Evolutionary conservation across 257 asterid species (phyloP), one percentile per base, ranked within the genome.

Genomic region (Sherardia arvensis): DNA sequence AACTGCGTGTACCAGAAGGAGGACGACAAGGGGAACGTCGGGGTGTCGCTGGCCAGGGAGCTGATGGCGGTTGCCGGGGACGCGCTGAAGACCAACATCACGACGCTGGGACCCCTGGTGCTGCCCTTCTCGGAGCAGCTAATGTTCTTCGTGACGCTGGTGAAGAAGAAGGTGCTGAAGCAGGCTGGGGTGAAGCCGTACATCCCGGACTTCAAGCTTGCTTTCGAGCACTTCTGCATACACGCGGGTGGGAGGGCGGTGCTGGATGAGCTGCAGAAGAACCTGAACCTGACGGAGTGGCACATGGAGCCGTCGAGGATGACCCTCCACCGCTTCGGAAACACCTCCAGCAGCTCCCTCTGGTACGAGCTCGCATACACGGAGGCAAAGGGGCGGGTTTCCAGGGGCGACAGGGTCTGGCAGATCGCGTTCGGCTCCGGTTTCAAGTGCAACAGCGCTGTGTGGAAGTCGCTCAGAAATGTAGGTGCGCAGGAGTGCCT

Each of bases 391-490:
- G 88, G 82, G 8, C 67, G 82, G 28, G 84, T 85, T 1, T 59
- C 34, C 14, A 82, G 67, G 62, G 87, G 92, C 0, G 82, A 80
- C 14, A 72, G 85, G 66, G 77, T 80, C 0, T 83, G 93, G 93
- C 89, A 83, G 61, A 80, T 80, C 9, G 93, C 89, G 0, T 82
- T 73, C 43, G 89, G 93, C 49, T 80, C 89, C 33, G 89, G 93
- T 12, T 83, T 83, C 70, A 80, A 85, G 80, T 85, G 92, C 53
- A 78, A 79, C 65, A 85, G 84, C 28, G 78, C 79, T 3, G 78
- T 83, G 0, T 77, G 83, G 85, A 74, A 59, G 11, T 78, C 89
- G 4, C 72, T 85, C 3, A 73, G 59, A 30, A 73, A 40, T 0
- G 74, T 81, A 38, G 47, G 54, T 21, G 57, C 10, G 9, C 63